Evolutionary conservation across 495 filamentous ascomycete genomes (phyloP).

Genomic region (Hypoxylon perforatum): DNA sequence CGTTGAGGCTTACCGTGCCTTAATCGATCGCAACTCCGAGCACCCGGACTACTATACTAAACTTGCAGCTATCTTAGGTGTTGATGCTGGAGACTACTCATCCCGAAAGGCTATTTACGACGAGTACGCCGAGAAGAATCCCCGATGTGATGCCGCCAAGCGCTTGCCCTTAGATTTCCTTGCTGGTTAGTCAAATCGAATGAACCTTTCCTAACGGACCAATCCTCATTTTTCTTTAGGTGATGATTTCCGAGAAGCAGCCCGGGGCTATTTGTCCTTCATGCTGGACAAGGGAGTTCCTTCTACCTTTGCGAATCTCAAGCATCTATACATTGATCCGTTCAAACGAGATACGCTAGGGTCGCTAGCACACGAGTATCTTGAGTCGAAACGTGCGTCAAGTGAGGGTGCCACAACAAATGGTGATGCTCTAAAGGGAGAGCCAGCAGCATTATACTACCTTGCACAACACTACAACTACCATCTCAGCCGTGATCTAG

Average conservation of each 20-base stretch:
- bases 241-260: constrained; percentile 81
- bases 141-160: constrained; percentile 84
- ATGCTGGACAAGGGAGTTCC: constrained; percentile 97
- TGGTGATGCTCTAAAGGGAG: constrained; percentile 71
- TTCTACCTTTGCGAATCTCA: constrained; percentile 95
- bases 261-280: constrained; percentile 80
- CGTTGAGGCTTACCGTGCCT: constrained; percentile 77
- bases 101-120: constrained; percentile 78
- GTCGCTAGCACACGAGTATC: constrained; percentile 81
- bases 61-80: constrained; percentile 73
- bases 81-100: constrained; percentile 69
- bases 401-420: constrained; percentile 56
- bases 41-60: constrained; percentile 86
- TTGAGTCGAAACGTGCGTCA: constrained; percentile 63
- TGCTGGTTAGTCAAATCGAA: constrained; percentile 63
- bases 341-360: constrained; percentile 81
- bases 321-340: constrained; percentile 82
- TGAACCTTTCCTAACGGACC: neutral
- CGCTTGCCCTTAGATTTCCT: constrained; percentile 92
- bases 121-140: constrained; percentile 81
- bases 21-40: constrained; percentile 89
- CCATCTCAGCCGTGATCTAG: constrained; percentile 81
- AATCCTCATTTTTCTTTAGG: constrained; percentile 56
- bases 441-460: constrained; percentile 86
- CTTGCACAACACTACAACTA: constrained; percentile 98